A percentile compares a stretch with the other conserved stretches of the same genome.
These are phyloP conservation scores for Sporothrix sp. DNA, from an alignment of 2,329 filamentous ascomycete genomes.

Conservation along the genomic window DNA sequence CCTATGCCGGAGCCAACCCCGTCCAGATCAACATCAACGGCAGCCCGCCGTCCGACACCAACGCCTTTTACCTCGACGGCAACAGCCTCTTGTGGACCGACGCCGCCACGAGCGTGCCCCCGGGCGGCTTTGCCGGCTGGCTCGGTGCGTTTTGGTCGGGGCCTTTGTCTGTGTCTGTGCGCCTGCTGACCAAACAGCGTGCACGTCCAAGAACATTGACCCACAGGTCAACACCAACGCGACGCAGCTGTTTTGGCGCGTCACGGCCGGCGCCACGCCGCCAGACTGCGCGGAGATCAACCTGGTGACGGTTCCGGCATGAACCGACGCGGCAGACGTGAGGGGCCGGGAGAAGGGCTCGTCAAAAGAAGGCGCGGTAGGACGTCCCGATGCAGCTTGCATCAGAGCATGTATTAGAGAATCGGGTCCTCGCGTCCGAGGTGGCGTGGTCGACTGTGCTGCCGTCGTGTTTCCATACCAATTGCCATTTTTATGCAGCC, in stretches of 20 bases:
- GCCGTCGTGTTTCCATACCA: too few species aligned
- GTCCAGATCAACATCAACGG: conserved; percentile 6
- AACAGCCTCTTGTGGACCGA: conserved; percentile 11
- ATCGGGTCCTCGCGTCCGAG: too few species aligned
- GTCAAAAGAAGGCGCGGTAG: too few species aligned
- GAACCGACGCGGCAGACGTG: not conserved
- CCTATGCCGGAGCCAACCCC: too few species aligned
- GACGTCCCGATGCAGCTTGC: too few species aligned
- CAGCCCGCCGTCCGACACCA: not conserved
- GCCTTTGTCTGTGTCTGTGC: too few species aligned
- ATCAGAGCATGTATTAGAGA: too few species aligned
- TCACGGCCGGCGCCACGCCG: not conserved
- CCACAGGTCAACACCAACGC: not conserved
- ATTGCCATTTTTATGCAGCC: too few species aligned
- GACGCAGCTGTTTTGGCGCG: conserved; percentile 13
- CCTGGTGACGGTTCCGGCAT: conserved; percentile 3
- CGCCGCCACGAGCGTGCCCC: not conserved
- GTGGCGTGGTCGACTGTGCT: too few species aligned
- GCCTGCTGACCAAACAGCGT: too few species aligned
- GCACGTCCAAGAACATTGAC: not conserved
- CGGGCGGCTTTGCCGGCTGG: conserved; percentile 11
- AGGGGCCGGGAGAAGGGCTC: too few species aligned
- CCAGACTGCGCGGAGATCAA: conserved; percentile 8
- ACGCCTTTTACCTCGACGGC: conserved; percentile 10
- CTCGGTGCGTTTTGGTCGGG: conserved; percentile 12